Evolutionary conservation across 2,329 filamentous ascomycete species (phyloP), one percentile per base, ranked within the genome.

Genomic region (Sporothrix inflata): DNA sequence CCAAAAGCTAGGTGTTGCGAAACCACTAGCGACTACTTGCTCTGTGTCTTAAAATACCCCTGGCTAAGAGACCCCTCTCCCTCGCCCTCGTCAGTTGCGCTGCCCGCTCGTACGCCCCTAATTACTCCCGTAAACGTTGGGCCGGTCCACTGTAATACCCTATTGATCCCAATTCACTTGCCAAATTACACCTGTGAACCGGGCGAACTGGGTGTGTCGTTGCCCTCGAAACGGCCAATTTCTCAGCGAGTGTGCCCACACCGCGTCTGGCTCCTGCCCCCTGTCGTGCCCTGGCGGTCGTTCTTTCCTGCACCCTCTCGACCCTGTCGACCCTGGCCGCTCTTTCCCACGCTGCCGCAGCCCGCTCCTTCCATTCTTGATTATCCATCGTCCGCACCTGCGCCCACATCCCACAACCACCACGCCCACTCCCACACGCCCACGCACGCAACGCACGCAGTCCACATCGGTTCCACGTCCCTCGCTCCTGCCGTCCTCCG

Each of bases 171-270:
- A 19, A 16, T 45, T 42, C n/a, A 42, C 38, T 21, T 24, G 12
- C 38, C 9, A 45, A 65, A 45, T 65, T 45, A 16, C 27, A 12
- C 40, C 63, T 66, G 42, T 5, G 8, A 24, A 19, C 12, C 3
- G 21, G n/a, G n/a, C n/a, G 8, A 21, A 16, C 11, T 30, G 21
- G 21, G 21, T 49, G 42, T 61, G 34, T 47, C n/a, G 27, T 30
- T 70, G 69, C 69, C 53, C 51, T 61, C 53, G 67, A 69, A 70
- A 60, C 67, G 4, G 16, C 67, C 67, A 45, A 57, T 45, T 70
- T 45, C 51, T 47, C 38, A 45, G 51, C 24, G n/a, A 21, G 8
- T 49, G 47, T 34, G 30, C 30, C 30, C 30, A 34, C 30, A 6
- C 30, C 30, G 6, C 30, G 30, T 34, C 30, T 34, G 30, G 30